These are phyloP conservation scores for Fusarium devonianum DNA, from an alignment of 2,329 filamentous ascomycete genomes.

Conservation along the genomic window DNA sequence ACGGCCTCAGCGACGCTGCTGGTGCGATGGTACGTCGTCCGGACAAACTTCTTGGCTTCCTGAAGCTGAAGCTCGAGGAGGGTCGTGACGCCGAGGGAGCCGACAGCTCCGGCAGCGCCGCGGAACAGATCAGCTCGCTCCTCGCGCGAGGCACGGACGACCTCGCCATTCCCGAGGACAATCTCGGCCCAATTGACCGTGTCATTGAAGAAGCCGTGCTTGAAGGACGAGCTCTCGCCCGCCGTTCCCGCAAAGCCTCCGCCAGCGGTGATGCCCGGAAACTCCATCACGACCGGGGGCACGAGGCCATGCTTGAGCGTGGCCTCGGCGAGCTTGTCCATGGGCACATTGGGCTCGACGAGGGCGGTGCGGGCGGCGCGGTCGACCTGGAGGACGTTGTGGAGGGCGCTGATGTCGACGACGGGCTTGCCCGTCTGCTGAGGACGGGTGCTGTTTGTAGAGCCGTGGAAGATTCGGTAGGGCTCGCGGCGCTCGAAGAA, in stretches of 20 bases:
- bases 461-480: conserved; percentile 78
- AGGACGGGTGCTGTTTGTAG: conserved; percentile 76
- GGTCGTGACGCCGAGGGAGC: conserved; percentile 71
- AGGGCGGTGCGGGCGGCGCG: conserved; percentile 59
- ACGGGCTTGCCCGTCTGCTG: conserved; percentile 58
- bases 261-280: conserved; percentile 73
- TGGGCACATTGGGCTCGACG: conserved; percentile 73
- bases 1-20: conserved; percentile 50
- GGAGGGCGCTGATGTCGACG: conserved; percentile 73
- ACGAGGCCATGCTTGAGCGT: conserved; percentile 63
- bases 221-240: conserved; percentile 73
- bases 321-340: conserved; percentile 68
- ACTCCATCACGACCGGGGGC: conserved; percentile 74
- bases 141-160: conserved; percentile 61
- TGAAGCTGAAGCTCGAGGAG: conserved; percentile 68
- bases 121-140: conserved; percentile 67
- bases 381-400: conserved; percentile 69
- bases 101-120: conserved; percentile 71
- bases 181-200: conserved; percentile 70
- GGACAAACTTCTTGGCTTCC: conserved; percentile 62
- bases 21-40: conserved; percentile 62
- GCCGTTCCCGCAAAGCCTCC: conserved; percentile 71
- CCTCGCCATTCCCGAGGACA: conserved; percentile 66
- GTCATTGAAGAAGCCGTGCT: conserved; percentile 70
- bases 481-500: conserved; percentile 57